These are phyloP conservation scores for Oxyria digyna DNA, from an alignment of 148 eudicot genomes.

Conservation along the genomic window DNA sequence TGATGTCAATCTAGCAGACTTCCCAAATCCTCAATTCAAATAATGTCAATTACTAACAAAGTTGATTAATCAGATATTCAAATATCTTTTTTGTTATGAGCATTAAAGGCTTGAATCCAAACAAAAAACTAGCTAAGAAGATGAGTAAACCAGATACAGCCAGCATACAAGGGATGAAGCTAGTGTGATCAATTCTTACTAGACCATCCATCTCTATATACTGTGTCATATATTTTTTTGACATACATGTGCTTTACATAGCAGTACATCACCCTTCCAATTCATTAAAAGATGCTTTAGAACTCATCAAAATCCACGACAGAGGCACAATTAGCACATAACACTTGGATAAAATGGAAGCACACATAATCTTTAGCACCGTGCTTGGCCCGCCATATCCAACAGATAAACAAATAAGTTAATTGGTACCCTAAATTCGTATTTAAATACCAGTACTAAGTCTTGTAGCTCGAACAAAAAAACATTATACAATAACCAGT, in stretches of 20 bases:
- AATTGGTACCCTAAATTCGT: background rate
- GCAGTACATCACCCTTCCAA: background rate
- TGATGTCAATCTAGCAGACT: background rate
- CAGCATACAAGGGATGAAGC: background rate
- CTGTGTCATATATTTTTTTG: background rate
- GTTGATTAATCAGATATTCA: background rate
- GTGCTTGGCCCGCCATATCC: background rate
- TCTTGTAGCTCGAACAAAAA: background rate
- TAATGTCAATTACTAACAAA: background rate
- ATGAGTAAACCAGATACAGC: background rate
- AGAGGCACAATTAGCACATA: background rate
- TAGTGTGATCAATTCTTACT: background rate
- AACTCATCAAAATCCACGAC: background rate
- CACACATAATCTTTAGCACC: background rate
- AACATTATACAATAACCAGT: background rate
- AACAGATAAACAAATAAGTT: background rate
- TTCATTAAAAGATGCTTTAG: background rate
- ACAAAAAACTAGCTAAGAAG: background rate
- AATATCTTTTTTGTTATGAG: no score
- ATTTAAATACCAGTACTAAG: background rate
- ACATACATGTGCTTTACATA: background rate
- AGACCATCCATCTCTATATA: background rate
- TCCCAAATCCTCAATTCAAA: background rate
- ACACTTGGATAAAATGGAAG: background rate
- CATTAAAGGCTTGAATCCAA: background rate